Conservation (phyloP, 257 asterid genomes). For the Solanum tarapatanum region DNA sequence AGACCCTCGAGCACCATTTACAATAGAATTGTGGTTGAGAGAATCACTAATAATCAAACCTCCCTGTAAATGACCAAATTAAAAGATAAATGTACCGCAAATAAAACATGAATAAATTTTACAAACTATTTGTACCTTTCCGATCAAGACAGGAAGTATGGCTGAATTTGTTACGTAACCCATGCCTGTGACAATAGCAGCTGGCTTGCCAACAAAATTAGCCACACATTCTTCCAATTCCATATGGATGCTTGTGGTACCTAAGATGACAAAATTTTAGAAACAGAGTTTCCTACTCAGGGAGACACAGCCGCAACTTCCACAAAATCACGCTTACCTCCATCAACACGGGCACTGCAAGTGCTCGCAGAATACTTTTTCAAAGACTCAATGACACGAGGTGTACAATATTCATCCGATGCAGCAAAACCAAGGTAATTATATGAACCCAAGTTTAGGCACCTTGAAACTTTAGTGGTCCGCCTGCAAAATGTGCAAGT, state of each 20-base stretch:
- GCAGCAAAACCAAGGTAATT: constrained; percentile 99
- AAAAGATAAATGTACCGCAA: neutral
- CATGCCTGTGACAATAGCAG: constrained; percentile 94
- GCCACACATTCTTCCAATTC: constrained; percentile 92
- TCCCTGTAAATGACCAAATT: constrained; percentile 43
- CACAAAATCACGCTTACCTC: constrained; percentile 43
- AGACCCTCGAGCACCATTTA: constrained; percentile 98
- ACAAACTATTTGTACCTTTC: constrained; percentile 51
- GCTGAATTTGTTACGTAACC: constrained; percentile 96
- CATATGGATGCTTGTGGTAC: constrained; percentile 66
- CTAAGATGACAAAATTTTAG: constrained; percentile 23
- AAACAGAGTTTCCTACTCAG: neutral
- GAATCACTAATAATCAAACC: constrained; percentile 94
- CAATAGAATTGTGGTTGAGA: constrained; percentile 91
- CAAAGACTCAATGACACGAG: constrained; percentile 85
- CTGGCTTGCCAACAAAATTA: constrained; percentile 80
- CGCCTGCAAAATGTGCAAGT: constrained; percentile 43
- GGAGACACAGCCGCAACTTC: neutral
- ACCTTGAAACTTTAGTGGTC: constrained; percentile 48
- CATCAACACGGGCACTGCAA: constrained; percentile 91
- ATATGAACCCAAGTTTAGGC: constrained; percentile 96
- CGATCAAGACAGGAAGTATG: constrained; percentile 74
- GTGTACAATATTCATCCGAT: constrained; percentile 95
- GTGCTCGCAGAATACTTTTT: constrained; percentile 76
- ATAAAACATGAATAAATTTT: neutral